These are phyloP conservation scores for Daldinia decipiens DNA, from an alignment of 495 filamentous ascomycete species.

Conservation along the genomic window DNA sequence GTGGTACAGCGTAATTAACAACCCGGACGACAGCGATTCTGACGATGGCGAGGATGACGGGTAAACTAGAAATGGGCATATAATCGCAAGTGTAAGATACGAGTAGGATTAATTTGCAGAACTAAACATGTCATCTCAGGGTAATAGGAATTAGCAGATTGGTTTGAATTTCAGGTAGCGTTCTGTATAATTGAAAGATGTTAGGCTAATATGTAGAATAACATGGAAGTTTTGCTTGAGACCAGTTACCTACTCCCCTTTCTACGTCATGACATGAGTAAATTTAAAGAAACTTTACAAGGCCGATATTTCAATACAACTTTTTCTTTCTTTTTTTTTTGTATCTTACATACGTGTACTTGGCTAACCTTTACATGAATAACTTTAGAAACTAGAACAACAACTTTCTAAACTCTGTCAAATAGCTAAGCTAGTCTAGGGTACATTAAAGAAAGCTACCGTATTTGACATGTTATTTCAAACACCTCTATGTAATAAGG, in stretches of 20 bases:
- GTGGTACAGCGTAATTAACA: slow-evolving; percentile 57
- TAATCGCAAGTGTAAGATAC: background rate
- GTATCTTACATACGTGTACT: no score
- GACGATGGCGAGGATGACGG: slow-evolving; percentile 47
- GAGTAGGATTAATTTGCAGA: slow-evolving; percentile 15
- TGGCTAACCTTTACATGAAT: background rate
- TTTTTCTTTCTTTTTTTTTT: no score
- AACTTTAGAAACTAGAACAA: background rate
- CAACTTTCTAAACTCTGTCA: no score
- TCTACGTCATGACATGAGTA: background rate
- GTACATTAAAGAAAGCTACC: background rate
- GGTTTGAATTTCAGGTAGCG: slow-evolving; percentile 10
- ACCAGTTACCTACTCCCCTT: background rate
- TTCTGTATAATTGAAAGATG: slow-evolving; percentile 12
- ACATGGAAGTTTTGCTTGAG: slow-evolving; percentile 8
- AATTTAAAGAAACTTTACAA: no score
- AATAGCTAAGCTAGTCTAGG: no score
- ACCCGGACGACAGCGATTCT: slow-evolving; percentile 56
- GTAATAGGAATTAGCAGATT: slow-evolving; percentile 18
- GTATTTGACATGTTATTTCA: background rate
- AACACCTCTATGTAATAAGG: background rate
- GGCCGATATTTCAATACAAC: no score
- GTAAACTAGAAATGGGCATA: background rate
- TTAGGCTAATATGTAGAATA: slow-evolving; percentile 24
- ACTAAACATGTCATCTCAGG: background rate